phyloP scores from a whole-genome alignment of 495 filamentous ascomycete genomes.

The Tuber aestivum region DNA sequence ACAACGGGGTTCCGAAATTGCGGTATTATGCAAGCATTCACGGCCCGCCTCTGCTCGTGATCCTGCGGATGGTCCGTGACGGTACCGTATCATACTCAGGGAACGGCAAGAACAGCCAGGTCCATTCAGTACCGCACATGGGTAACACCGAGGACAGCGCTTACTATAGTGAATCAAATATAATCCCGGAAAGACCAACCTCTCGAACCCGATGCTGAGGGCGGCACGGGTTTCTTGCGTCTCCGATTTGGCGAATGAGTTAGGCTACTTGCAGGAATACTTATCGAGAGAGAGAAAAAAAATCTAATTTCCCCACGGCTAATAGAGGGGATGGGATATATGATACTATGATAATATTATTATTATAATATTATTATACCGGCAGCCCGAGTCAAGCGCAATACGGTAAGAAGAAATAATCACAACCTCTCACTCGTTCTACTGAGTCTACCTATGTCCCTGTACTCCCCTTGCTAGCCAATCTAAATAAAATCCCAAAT shows the following conservation, averaged over 20 bases:
- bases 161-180: constrained; percentile 41
- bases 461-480: not conserved
- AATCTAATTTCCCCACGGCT: constrained; percentile 3
- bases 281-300: constrained; percentile 28
- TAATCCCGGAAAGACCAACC: constrained; percentile 44
- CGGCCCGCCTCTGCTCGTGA: constrained; percentile 37
- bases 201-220: constrained; percentile 38
- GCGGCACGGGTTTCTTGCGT: constrained; percentile 45
- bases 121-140: not conserved
- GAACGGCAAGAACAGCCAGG: constrained; percentile 29
- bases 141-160: constrained; percentile 40
- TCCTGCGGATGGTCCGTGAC: constrained; percentile 45
- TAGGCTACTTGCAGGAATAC: constrained; percentile 42
- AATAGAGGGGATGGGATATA: no score
- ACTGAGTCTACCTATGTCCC: not conserved
- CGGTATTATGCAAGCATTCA: constrained; percentile 45
- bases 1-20: constrained; percentile 41
- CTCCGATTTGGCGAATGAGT: constrained; percentile 45
- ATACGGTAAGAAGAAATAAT: not conserved
- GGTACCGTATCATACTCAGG: constrained; percentile 45
- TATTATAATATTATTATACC: no score
- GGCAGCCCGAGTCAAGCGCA: not conserved
- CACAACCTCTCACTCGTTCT: not conserved
- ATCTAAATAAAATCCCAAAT: not conserved
- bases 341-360: no score